These are phyloP conservation scores for Eutrema salsugineum DNA, from an alignment of 441 rosid species.

Conservation along the genomic window DNA sequence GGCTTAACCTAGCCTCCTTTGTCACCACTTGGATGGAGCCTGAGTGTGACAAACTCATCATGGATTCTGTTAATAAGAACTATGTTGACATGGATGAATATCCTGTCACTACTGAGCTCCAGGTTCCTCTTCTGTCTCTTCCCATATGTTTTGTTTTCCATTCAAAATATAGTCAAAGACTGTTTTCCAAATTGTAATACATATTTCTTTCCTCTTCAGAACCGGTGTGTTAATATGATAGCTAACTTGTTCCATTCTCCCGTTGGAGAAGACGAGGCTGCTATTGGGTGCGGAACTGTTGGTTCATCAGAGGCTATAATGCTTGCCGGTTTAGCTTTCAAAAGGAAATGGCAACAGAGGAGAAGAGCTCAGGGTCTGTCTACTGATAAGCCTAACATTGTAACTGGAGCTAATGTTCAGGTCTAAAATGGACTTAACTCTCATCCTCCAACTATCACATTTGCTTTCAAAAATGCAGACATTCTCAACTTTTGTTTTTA, in stretches of 20 bases:
- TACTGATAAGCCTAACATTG: constrained; percentile 72
- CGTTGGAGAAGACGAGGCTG: constrained; percentile 42
- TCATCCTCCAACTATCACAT: background rate
- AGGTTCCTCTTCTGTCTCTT: constrained; percentile 35
- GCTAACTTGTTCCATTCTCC: constrained; percentile 55
- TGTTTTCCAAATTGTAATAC: background rate
- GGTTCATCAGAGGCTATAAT: constrained; percentile 70
- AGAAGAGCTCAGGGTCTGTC: constrained; percentile 55
- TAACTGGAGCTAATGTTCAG: constrained; percentile 88
- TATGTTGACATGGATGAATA: constrained; percentile 86
- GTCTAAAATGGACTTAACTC: constrained; percentile 16
- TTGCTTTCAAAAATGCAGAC: background rate
- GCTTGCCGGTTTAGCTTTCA: constrained; percentile 75
- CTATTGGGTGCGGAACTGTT: constrained; percentile 53
- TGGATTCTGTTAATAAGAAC: constrained; percentile 69
- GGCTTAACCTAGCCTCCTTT: constrained; percentile 80
- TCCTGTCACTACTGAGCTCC: constrained; percentile 86
- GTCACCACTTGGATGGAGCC: constrained; percentile 96
- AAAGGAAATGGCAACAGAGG: constrained; percentile 63
- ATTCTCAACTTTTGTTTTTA: background rate
- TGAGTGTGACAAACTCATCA: constrained; percentile 70
- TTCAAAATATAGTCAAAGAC: background rate
- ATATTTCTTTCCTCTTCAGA: constrained; percentile 24
- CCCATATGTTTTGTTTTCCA: background rate
- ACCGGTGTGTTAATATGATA: constrained; percentile 61